phyloP scores from a whole-genome alignment of 2,329 filamentous ascomycete species.

The Podosphaera xanthii region DNA sequence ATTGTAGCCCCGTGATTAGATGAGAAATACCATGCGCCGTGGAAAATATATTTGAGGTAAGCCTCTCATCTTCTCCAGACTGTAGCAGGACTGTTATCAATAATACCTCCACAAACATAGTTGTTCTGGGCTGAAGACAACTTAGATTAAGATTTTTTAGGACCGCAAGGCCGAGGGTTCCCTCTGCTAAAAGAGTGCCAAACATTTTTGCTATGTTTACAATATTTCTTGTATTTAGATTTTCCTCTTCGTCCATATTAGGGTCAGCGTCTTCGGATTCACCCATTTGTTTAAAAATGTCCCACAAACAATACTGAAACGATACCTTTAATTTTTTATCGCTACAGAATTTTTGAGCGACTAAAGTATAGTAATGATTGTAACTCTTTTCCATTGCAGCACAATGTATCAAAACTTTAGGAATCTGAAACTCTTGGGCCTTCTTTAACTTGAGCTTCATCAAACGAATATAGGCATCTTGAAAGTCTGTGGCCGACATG shows the following conservation, averaged over 20 bases:
- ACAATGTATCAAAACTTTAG: conserved; percentile 71
- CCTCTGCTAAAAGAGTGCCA: conserved; percentile 35
- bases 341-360: conserved; percentile 55
- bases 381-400: conserved; percentile 62
- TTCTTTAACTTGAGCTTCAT: conserved; percentile 68
- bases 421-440: conserved; percentile 66
- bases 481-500: conserved; percentile 62
- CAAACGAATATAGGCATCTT: conserved; percentile 62
- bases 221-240: conserved; percentile 30
- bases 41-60: conserved; percentile 42
- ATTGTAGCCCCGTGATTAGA: conserved; percentile 52
- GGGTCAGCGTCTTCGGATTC: conserved; percentile 44
- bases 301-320: conserved; percentile 74
- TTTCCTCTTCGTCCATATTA: conserved; percentile 27
- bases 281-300: conserved; percentile 65
- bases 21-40: conserved; percentile 41
- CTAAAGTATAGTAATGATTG: conserved; percentile 81
- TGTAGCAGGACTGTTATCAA: conserved; percentile 54
- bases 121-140: conserved; percentile 53
- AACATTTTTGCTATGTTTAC: conserved; percentile 48
- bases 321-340: conserved; percentile 59
- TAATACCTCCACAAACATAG: conserved; percentile 58
- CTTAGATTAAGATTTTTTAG: conserved; percentile 56
- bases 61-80: conserved; percentile 30
- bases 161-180: conserved; percentile 32